A percentile compares a stretch with the other conserved stretches of the same genome.
Conservation (phyloP, 2,329 filamentous ascomycete species). For the Sordariomycetes sp. region DNA sequence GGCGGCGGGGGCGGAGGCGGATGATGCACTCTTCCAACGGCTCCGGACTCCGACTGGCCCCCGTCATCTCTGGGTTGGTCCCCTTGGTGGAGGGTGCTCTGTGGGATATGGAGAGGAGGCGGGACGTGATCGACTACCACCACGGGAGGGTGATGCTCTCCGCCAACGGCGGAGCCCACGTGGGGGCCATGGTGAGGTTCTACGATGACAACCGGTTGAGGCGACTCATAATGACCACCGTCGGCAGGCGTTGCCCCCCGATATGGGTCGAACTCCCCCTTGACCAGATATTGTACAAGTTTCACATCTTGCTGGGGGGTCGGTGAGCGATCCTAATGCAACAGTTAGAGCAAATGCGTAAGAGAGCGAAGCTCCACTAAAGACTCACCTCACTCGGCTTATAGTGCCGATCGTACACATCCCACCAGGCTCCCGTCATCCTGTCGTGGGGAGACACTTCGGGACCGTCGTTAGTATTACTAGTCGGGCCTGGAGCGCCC, state of each 20-base stretch:
- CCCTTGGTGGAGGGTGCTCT: not conserved
- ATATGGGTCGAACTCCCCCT: slow-evolving; percentile 47
- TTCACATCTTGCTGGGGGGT: slow-evolving; percentile 16
- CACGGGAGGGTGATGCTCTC: not conserved
- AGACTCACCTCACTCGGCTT: slow-evolving; percentile 15
- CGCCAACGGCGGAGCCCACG: not conserved
- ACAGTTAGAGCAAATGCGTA: not conserved
- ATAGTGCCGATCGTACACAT: slow-evolving; percentile 83
- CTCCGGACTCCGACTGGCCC: not conserved
- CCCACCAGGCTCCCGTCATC: slow-evolving; percentile 83
- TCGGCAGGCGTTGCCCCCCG: slow-evolving; percentile 7
- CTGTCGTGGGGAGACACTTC: slow-evolving; percentile 52
- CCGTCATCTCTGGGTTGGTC: not conserved
- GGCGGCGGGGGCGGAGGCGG: slow-evolving; percentile 15
- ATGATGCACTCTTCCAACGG: not conserved
- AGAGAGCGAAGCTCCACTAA: slow-evolving; percentile 4
- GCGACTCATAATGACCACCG: slow-evolving; percentile 10
- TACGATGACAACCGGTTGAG: slow-evolving; percentile 12
- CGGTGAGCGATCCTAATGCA: not conserved
- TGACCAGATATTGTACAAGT: slow-evolving; percentile 36
- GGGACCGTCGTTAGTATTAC: slow-evolving; percentile 23
- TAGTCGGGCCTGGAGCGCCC: slow-evolving; percentile 11
- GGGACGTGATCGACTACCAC: not conserved
- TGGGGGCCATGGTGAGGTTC: slow-evolving; percentile 7
- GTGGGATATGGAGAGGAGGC: not conserved